Conservation (phyloP, 2,329 filamentous ascomycete genomes). For the Gaeumannomyces tritici region DNA sequence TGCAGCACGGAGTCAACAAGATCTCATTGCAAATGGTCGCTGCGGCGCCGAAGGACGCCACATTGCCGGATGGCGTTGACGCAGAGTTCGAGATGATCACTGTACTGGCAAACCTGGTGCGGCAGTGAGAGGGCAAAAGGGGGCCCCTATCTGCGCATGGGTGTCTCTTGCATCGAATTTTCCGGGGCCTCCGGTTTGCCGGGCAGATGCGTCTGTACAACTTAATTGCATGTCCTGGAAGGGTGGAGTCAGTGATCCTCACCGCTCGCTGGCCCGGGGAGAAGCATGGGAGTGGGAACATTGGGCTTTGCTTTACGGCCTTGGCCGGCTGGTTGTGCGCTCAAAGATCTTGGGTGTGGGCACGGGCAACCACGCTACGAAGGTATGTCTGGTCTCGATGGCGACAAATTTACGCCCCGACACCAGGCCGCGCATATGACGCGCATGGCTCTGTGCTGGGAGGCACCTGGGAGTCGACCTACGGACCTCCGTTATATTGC, state of each 20-base stretch:
- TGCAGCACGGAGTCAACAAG: constrained; percentile 65
- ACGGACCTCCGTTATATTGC: background rate
- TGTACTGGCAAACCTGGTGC: constrained; percentile 61
- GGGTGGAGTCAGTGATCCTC: background rate
- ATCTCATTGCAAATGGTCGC: constrained; percentile 73
- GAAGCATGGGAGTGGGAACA: background rate
- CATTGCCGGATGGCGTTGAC: constrained; percentile 46
- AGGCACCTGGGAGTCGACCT: background rate
- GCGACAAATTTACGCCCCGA: background rate
- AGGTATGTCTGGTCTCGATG: background rate
- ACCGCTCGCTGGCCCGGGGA: background rate
- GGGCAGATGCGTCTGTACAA: background rate
- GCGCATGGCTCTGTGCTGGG: background rate
- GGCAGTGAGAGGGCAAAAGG: background rate
- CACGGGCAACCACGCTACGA: background rate
- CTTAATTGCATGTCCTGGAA: background rate
- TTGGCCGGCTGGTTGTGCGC: background rate
- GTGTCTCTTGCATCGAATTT: background rate
- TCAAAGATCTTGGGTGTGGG: background rate
- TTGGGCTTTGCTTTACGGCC: background rate
- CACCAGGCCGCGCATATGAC: background rate
- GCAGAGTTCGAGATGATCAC: constrained; percentile 73
- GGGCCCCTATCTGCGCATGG: background rate
- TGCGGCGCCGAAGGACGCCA: constrained; percentile 52
- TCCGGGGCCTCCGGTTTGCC: background rate